These are phyloP conservation scores for Agrocybe pediades DNA, from an alignment of 768 basidiomycete species.

Conservation along the genomic window DNA sequence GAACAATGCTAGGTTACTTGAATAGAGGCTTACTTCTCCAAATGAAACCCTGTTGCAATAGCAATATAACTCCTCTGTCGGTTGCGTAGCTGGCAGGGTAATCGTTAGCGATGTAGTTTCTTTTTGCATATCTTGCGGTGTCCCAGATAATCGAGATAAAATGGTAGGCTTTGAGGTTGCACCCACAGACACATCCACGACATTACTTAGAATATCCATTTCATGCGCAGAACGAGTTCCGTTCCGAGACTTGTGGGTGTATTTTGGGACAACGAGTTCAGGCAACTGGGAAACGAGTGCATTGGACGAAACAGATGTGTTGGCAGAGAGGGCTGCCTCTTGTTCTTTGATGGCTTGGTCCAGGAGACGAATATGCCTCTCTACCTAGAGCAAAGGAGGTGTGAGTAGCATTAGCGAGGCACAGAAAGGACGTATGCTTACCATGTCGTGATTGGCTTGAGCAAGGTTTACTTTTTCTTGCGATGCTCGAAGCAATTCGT, in stretches of 20 bases:
- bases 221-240: conserved; percentile 7
- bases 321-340: conserved; percentile 41
- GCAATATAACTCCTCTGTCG: conserved; percentile 68
- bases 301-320: conserved; percentile 23
- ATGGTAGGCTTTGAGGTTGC: background rate
- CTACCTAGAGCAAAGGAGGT: conserved; percentile 50
- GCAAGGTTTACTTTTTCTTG: conserved; percentile 83
- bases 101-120: conserved; percentile 34
- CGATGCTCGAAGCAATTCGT: conserved; percentile 60
- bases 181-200: conserved; percentile 5
- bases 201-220: conserved; percentile 1
- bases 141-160: background rate
- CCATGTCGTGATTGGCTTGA: conserved; percentile 68
- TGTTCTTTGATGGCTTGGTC: conserved; percentile 64
- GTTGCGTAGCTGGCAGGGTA: conserved; percentile 33
- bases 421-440: conserved; percentile 31
- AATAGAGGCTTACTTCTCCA: conserved; percentile 63
- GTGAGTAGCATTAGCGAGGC: background rate
- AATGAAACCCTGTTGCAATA: conserved; percentile 80
- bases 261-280: conserved; percentile 60
- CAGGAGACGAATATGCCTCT: conserved; percentile 76
- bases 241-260: conserved; percentile 37
- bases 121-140: conserved; percentile 18
- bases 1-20: conserved; percentile 7
- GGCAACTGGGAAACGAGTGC: conserved; percentile 55